Conservation (phyloP, 352 stramenopile genomes). For the Peronospora tabacina region DNA sequence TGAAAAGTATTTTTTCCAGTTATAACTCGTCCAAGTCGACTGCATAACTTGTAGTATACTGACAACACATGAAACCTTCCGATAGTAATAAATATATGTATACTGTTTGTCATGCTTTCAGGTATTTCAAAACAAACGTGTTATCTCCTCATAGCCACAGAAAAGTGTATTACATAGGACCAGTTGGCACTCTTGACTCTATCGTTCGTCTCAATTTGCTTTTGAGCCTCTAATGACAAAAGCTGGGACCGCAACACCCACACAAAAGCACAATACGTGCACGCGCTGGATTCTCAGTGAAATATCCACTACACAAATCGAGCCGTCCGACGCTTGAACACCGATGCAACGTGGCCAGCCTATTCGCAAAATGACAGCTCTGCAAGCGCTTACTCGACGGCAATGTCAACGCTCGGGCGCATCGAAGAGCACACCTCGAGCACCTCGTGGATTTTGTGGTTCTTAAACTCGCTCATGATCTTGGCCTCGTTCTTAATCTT, state of each 20-base stretch:
- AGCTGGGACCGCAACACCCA: constrained; percentile 2
- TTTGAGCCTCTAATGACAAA: neutral
- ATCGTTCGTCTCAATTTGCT: neutral
- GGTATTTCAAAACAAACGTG: no score
- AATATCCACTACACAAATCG: constrained; percentile 15
- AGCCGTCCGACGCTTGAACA: constrained; percentile 5
- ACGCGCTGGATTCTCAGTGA: constrained; percentile 6
- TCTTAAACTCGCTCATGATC: constrained; percentile 92
- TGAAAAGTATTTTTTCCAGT: no score
- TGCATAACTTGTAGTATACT: no score
- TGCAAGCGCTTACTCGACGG: constrained; percentile 50
- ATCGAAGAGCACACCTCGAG: constrained; percentile 93
- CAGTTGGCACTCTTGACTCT: constrained; percentile 5
- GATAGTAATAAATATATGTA: no score
- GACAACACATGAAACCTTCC: no score
- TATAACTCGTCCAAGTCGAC: no score
- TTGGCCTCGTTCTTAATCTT: constrained; percentile 71
- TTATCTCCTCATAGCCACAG: neutral
- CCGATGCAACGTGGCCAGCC: neutral
- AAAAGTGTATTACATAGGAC: constrained; percentile 24
- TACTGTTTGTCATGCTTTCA: no score
- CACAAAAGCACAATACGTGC: constrained; percentile 9
- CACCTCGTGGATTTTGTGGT: constrained; percentile 95
- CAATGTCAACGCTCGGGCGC: constrained; percentile 94
- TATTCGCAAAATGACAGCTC: constrained; percentile 1